Evolutionary conservation across 176 grass and related monocot genomes (phyloP), one percentile per base, ranked within the genome.

Genomic region (Avena atlantica): DNA sequence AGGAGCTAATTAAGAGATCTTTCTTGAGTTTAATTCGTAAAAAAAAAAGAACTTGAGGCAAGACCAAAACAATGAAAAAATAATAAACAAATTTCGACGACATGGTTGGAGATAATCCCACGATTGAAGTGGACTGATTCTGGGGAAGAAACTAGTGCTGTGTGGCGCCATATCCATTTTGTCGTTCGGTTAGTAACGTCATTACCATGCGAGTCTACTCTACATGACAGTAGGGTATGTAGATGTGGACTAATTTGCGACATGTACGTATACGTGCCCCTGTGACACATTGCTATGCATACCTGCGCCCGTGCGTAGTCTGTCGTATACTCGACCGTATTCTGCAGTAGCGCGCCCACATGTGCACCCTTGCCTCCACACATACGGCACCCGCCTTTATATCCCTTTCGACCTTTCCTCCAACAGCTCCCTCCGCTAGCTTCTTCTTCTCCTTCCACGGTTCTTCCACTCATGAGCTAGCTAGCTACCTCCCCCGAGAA

Each of bases 301-400:
- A 42, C 6, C 40, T 75, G 60, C 27, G 44, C 60, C 56, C 55
- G 52, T 53, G 72, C 34, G 65, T 48, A 55, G 47, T 61, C 42
- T 76, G 24, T 13, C 19, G 70, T 76, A 76, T 84, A 64, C 16
- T 37, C 2, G 12, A 60, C 21, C 57, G 47, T 85, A 78, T 50
- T 37, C 5, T 2, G 24, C 50, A 52, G 58, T 50, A 84, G 24
- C 48, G 56, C 75, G 34, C 85, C 75, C 85, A 80, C 81, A 57
- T 84, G 81, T 20, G 74, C 75, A 21, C 51, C 68, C 69, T 88
- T 88, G 81, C 58, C 76, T 91, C 89, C 86, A 88, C 90, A 85
- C 86, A 81, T 78, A 78, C 78, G 52, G 81, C 87, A 81, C 84
- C 86, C 75, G 67, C 74, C 86, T 93, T 93, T 95, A 89, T 88